These are phyloP conservation scores for Tylopilus orsonianus DNA, from an alignment of 1,284 basidiomycete genomes.

Conservation along the genomic window DNA sequence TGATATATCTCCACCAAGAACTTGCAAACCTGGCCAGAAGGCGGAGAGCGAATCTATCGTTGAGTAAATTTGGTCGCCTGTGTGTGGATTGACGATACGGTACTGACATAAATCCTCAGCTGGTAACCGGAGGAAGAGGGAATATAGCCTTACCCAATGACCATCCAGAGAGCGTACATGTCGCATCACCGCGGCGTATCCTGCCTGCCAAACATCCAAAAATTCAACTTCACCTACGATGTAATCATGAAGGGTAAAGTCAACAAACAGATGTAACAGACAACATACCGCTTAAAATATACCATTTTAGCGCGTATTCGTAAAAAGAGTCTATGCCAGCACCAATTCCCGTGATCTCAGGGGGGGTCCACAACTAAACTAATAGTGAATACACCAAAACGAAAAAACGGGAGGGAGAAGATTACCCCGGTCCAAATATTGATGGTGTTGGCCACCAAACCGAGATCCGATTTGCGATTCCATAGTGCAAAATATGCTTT, in stretches of 20 bases:
- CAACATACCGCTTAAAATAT: conserved; percentile 78
- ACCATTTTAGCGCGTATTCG: conserved; percentile 90
- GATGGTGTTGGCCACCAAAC: conserved; percentile 86
- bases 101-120: conserved; percentile 48
- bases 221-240: conserved; percentile 79
- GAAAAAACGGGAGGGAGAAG: background rate
- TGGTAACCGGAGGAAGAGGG: background rate
- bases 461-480: conserved; percentile 82
- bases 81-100: conserved; percentile 76
- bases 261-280: background rate
- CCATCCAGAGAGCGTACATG: conserved; percentile 81
- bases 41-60: conserved; percentile 84
- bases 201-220: conserved; percentile 89
- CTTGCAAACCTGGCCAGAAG: conserved; percentile 88
- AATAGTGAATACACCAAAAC: conserved; percentile 6
- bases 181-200: conserved; percentile 86
- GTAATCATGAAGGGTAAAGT: conserved; percentile 7
- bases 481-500: conserved; percentile 90
- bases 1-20: conserved; percentile 86
- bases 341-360: conserved; percentile 79
- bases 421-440: conserved; percentile 73
- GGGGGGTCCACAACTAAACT: conserved; percentile 62
- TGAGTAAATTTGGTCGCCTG: conserved; percentile 66
- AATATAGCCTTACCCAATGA: conserved; percentile 66
- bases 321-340: conserved; percentile 94